Base-by-base conservation (phyloP, 2,329 filamentous ascomycete genomes). In the Beauveria sp. region DNA sequence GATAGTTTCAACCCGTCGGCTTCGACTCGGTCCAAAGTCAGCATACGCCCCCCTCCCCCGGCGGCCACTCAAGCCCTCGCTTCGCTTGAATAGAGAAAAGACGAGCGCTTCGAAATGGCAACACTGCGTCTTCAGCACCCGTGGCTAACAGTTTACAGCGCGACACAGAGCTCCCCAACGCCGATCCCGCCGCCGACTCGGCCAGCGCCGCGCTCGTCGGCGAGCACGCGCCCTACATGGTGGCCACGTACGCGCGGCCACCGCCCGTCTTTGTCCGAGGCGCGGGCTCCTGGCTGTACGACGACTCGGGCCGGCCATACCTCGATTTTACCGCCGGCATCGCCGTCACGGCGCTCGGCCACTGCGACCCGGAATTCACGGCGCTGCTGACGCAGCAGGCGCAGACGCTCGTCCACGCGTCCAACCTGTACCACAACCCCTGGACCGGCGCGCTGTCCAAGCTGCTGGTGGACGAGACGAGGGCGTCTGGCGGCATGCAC, bases 251-350 rank as follows among this genome's bases (percentile, higher is more conserved):
- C 75, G 86, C 91, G 58, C 90, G 95, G 28, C 93, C 95, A 54
- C 83, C 89, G 50, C 91, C 92, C 2, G 90, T 98, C 71, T 97
- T 99, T 74, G 86, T 92, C 62, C 90, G 87, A 73, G 95, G 93
- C 65, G 80, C 91, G 71, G 95, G 95, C 2, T 92, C 88, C 63
- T 93, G 92, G 73, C 75, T 99, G 65, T 98, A 87, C 85, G 95
- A 99, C 73, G 78, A 93, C 14, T 2, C 34, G 34, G 43, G 92
- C 97, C 77, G 90, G 95, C 71, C 81, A 90, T 99, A 97, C 73
- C 82, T 99, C 34, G 95, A 99, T 75, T 91, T 99, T 70, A 98
- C 95, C 1, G 89, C 93, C 10, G 95, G 95, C 53, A 99, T 99
- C 71, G 95, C 95, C 18, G 95, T 99, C 72, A 97, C 93, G 76